phyloP scores from a whole-genome alignment of 2,329 filamentous ascomycete species.

The Metarhizium album region DNA sequence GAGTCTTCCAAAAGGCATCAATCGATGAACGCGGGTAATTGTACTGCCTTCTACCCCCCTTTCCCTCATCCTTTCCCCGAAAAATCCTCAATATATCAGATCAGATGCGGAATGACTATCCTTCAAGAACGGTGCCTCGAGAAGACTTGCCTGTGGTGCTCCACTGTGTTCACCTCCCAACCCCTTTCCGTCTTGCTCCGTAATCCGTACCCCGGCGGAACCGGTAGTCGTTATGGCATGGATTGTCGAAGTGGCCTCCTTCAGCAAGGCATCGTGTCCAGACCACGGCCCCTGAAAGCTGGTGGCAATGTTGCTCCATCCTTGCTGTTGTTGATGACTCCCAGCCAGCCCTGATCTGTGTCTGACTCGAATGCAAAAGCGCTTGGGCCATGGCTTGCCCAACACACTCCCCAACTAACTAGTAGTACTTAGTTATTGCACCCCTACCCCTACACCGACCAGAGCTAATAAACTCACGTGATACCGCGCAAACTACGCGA shows the following conservation, averaged over 20 bases:
- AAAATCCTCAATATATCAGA: neutral
- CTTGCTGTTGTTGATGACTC: neutral
- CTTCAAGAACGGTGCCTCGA: neutral
- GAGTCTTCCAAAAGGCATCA: neutral
- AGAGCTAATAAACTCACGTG: conserved; percentile 5
- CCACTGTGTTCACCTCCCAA: neutral
- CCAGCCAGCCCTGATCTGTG: neutral
- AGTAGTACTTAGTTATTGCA: too few relatives aligned
- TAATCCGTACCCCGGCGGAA: too few relatives aligned
- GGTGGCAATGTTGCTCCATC: too few relatives aligned
- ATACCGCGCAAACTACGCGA: neutral
- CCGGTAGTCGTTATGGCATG: too few relatives aligned
- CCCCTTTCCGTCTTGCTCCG: too few relatives aligned
- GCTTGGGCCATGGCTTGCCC: neutral
- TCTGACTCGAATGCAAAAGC: neutral
- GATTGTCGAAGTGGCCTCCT: too few relatives aligned
- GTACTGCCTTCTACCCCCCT: neutral
- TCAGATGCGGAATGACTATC: neutral
- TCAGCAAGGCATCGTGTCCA: too few relatives aligned
- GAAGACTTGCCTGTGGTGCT: neutral
- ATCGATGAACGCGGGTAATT: neutral
- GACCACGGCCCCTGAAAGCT: too few relatives aligned
- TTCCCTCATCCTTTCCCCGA: neutral
- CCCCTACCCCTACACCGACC: too few relatives aligned
- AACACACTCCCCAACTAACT: too few relatives aligned